Evolutionary conservation across 2,329 filamentous ascomycete genomes (phyloP).

Genomic region (Triangularia verruculosa): DNA sequence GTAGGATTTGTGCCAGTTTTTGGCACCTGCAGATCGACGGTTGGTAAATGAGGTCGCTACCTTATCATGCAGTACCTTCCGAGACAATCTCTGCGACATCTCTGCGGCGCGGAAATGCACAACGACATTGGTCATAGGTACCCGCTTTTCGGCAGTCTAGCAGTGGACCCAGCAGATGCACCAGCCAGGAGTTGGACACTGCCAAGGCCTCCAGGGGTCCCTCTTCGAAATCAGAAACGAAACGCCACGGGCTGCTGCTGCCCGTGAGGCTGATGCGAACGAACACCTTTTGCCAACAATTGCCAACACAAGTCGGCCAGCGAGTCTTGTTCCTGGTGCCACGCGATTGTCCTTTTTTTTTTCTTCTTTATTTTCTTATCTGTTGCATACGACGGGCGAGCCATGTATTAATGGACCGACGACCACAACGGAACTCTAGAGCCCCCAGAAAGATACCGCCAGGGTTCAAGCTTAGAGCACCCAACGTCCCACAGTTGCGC

Average conservation of each 20-base stretch:
- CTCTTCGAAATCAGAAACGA: conserved; percentile 17
- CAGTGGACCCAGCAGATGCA: neutral
- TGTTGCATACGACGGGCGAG: conserved; percentile 11
- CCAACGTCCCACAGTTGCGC: conserved; percentile 1
- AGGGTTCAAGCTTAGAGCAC: neutral
- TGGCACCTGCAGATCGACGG: conserved; percentile 1
- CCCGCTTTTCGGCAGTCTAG: conserved; percentile 3
- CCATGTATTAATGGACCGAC: conserved; percentile 27
- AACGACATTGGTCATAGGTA: conserved; percentile 7
- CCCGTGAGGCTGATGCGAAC: conserved; percentile 25
- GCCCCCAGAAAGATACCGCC: neutral
- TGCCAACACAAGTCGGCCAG: conserved; percentile 19
- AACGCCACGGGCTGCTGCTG: conserved; percentile 21
- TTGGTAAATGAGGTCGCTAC: conserved; percentile 2
- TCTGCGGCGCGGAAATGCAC: conserved; percentile 3
- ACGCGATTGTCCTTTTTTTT: neutral
- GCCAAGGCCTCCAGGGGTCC: conserved; percentile 10
- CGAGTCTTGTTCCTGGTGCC: conserved; percentile 11
- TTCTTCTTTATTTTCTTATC: neutral
- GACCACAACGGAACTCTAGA: conserved; percentile 6
- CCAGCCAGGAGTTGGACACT: neutral
- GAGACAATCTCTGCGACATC: conserved; percentile 6
- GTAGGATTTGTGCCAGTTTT: neutral
- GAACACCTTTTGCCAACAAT: conserved; percentile 28
- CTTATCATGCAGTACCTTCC: conserved; percentile 6